Evolutionary conservation across 1,284 basidiomycete genomes (phyloP), one percentile per base, ranked within the genome.

Genomic region (Tilletia indica): DNA sequence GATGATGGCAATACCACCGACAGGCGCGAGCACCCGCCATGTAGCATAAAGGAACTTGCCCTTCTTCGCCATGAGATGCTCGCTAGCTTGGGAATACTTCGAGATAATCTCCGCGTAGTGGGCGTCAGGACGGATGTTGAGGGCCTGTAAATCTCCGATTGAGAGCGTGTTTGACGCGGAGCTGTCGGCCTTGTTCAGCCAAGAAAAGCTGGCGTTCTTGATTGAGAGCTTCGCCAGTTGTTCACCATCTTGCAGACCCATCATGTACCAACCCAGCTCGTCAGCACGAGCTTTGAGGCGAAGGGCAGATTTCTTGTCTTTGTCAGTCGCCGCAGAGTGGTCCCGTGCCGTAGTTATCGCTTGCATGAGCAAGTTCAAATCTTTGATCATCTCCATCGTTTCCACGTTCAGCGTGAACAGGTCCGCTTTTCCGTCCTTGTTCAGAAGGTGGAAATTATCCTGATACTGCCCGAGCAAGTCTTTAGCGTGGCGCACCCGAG

Each of bases 201-300:
- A 93, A 61, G 89, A 89, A 84, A 92, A 95, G 76, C 92, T 87
- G 76, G 92, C 91, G 72, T 90, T 88, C 68, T 90, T 89, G 70
- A 97, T 89, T 19, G 92, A 91, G 66, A 97, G 87, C 85, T 97
- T 97, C 39, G 93, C 91, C 0, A 98, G 87, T 42, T 95, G 88
- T 68, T 91, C 89, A 58, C 88, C 88, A 48, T 77, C 78, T 31
- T 89, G 85, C 70, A 90, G 88, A 75, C 93, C 92, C 47, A 97
- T 86, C 93, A 99, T 97, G 77, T 89, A 89, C 94, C 95, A 99
- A 0, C 93, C 93, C 68, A 99, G 90, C 82, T 95, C 92, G 9
- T 91, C 89, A 0, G 94, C 93, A 4, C 90, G 90, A 0, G 93
- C 90, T 77, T 93, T 91, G 34, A 97, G 85, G 54, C 93, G 88